phyloP scores from a whole-genome alignment of 78 protist genomes.

The Dictyostelium brefeldianum region DNA sequence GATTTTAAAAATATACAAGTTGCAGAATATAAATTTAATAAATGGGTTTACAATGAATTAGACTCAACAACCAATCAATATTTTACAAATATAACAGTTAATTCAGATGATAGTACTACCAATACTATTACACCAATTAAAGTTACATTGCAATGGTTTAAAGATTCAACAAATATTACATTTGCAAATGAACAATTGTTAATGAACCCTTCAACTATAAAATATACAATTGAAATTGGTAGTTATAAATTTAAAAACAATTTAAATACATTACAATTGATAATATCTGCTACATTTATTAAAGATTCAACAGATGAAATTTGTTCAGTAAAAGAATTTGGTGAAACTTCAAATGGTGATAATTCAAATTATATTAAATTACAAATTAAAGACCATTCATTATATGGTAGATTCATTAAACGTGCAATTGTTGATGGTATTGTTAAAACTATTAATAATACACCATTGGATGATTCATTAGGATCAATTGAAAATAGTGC shows the following conservation, averaged over 20 bases:
- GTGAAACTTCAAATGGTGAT: background rate
- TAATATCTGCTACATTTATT: background rate
- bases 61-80: background rate
- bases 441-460: background rate
- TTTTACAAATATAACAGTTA: background rate
- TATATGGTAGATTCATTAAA: constrained; percentile 32
- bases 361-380: constrained; percentile 14
- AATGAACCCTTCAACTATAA: constrained; percentile 17
- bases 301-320: background rate
- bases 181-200: constrained; percentile 8
- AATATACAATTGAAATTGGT: constrained; percentile 31
- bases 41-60: background rate
- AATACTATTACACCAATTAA: background rate
- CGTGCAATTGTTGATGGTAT: constrained; percentile 2
- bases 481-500: background rate
- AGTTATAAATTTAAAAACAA: background rate
- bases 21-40: background rate
- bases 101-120: background rate
- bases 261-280: constrained; percentile 3
- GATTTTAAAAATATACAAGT: background rate
- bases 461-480: background rate
- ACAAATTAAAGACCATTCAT: background rate
- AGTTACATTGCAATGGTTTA: background rate
- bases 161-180: background rate
- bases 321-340: background rate